These are phyloP conservation scores for Caryopteris hybrid DNA, from an alignment of 305 asterid species.

Conservation along the genomic window DNA sequence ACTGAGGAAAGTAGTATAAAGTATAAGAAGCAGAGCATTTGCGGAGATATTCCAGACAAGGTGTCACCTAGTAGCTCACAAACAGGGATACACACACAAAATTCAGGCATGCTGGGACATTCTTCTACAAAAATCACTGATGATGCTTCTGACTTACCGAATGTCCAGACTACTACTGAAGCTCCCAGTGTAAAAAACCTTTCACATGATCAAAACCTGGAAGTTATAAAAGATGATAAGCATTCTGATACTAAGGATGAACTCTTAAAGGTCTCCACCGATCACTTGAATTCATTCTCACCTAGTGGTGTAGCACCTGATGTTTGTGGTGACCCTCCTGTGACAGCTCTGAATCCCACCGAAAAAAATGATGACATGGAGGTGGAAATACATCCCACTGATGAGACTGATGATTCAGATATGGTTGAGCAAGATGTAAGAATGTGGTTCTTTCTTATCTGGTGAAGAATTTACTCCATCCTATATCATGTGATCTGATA, in stretches of 20 bases:
- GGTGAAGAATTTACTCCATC: constrained; percentile 9
- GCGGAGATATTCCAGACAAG: constrained; percentile 30
- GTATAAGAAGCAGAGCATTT: constrained; percentile 23
- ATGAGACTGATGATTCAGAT: constrained; percentile 72
- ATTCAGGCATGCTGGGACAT: constrained; percentile 16
- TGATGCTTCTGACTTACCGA: constrained; percentile 24
- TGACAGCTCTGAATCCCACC: constrained; percentile 16
- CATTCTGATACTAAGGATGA: constrained; percentile 23
- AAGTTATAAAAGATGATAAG: constrained; percentile 26
- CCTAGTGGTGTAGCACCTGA: constrained; percentile 31
- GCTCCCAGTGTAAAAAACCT: constrained; percentile 24
- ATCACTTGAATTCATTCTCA: constrained; percentile 26
- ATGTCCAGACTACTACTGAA: constrained; percentile 27
- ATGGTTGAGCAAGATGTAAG: constrained; percentile 86
- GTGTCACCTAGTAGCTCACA: constrained; percentile 29
- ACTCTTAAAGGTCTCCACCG: constrained; percentile 31
- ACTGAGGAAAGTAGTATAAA: constrained; percentile 30
- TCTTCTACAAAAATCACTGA: constrained; percentile 23
- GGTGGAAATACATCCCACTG: constrained; percentile 37
- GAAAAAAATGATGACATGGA: constrained; percentile 45
- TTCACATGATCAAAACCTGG: constrained; percentile 14
- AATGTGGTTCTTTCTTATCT: constrained; percentile 19
- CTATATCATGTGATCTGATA: constrained; percentile 6
- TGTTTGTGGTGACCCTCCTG: constrained; percentile 33
- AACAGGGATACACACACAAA: constrained; percentile 25